Evolutionary conservation across 192 early-diverging fungal genomes (phyloP).

Genomic region (Helicostylum pulchrum): DNA sequence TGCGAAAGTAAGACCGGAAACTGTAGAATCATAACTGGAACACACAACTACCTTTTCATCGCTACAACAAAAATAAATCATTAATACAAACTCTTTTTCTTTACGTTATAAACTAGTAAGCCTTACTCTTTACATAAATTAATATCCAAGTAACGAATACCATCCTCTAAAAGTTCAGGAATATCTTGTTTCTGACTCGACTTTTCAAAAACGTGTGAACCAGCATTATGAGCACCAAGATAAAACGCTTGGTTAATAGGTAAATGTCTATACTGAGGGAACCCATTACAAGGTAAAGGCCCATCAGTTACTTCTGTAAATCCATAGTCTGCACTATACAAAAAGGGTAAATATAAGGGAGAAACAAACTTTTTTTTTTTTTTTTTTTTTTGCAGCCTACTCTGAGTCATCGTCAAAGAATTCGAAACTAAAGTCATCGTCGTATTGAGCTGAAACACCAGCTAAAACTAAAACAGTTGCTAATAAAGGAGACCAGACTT

Average conservation of each 20-base stretch:
- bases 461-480: neutral
- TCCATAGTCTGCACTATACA: neutral
- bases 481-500: conserved; percentile 9
- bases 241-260: conserved; percentile 10
- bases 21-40: neutral
- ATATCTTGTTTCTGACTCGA: neutral
- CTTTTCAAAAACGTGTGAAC: neutral
- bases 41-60: neutral
- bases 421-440: conserved; percentile 1
- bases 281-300: conserved; percentile 17
- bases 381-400: neutral
- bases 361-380: neutral
- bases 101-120: neutral
- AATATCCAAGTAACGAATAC: neutral
- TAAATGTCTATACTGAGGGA: conserved; percentile 6
- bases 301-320: neutral
- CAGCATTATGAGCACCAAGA: conserved; percentile 3
- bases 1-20: neutral
- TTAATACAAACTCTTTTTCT: too few species aligned
- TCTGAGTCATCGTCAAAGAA: neutral
- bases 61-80: too few species aligned
- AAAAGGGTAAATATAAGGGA: neutral
- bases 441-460: neutral
- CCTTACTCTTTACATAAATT: neutral
- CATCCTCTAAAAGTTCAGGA: conserved; percentile 12